Evolutionary conservation across 2,329 filamentous ascomycete genomes (phyloP), one percentile per base, ranked within the genome.

Genomic region (Colletotrichum sp.): DNA sequence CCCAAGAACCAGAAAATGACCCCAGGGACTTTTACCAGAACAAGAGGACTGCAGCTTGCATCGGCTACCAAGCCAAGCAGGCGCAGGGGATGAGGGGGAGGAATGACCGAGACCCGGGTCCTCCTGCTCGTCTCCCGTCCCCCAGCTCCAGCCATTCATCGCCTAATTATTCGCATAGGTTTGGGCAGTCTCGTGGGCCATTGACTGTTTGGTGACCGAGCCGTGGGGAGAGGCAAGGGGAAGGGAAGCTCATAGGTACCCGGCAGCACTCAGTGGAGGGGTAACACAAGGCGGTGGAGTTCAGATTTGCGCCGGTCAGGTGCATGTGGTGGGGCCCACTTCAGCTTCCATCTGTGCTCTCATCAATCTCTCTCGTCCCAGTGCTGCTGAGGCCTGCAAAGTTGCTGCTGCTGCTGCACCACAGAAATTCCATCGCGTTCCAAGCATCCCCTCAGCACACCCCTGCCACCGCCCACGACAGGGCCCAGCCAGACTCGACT

Each of bases 191-290:
- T 57, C 39, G 64, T 68, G 59, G 66, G 30, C 62, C 55, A n/a
- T 65, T 73, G 49, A 68, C 73, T 26, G 63, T 76, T 72, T 72
- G 24, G 72, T 72, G 72, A 72, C 72, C 64, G 69, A 73, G 73
- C 70, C 64, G 69, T 76, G 73, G 73, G 69, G 69, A 76, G 30
- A 44, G 39, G 39, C 32, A 26, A 32, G 18, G 28, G 15, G 18
- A 62, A 5, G 18, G 39, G 59, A 8, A 63, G 59, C 59, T 21
- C 30, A 63, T 6, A 26, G 24, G 24, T 26, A 44, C 18, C 39
- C 39, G 39, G 39, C 39, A 44, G 39, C 39, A 44, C 8, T n/a
- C 52, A 57, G 52, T 21, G 52, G 24, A 57, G 52, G 52, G 24
- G 52, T 28, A 57, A 28, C 52, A 57, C 18, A 44, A n/a, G 39